phyloP scores from a whole-genome alignment of 352 stramenopile species.

The Pythium volutum region DNA sequence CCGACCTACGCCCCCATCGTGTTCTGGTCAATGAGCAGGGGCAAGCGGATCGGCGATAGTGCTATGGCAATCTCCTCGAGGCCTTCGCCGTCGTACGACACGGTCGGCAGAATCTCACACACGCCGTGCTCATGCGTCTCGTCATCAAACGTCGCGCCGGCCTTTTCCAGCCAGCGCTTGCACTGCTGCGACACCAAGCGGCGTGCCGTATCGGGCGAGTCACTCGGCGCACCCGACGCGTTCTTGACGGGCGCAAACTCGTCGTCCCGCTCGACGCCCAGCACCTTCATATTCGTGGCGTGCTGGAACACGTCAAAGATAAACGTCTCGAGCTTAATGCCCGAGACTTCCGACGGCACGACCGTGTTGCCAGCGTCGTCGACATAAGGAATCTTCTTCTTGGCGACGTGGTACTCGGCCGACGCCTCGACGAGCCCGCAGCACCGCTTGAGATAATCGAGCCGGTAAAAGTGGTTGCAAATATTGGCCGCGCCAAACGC shows the following conservation, averaged over 20 bases:
- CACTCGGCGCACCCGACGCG: conserved; percentile 52
- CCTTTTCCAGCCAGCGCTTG: conserved; percentile 62
- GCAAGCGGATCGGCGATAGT: conserved; percentile 46
- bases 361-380: conserved; percentile 77
- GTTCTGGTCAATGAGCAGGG: conserved; percentile 22
- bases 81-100: conserved; percentile 87
- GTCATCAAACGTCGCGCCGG: conserved; percentile 40
- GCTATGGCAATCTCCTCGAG: conserved; percentile 48
- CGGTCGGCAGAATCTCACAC: conserved; percentile 84
- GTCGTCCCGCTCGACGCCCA: conserved; percentile 89
- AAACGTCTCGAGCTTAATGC: conserved; percentile 98
- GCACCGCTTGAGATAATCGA: conserved; percentile 86
- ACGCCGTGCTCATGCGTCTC: conserved; percentile 27
- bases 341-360: conserved; percentile 85
- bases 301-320: conserved; percentile 99
- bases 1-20: not conserved
- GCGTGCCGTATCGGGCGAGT: conserved; percentile 86
- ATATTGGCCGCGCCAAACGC: conserved; percentile 97
- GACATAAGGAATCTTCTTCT: conserved; percentile 97
- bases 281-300: conserved; percentile 90
- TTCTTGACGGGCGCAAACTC: conserved; percentile 95
- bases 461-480: conserved; percentile 95
- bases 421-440: conserved; percentile 35
- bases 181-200: conserved; percentile 62
- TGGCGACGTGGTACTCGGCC: conserved; percentile 93